phyloP scores from a whole-genome alignment of 805 yeast species.

The Saturnispora hagleri region DNA sequence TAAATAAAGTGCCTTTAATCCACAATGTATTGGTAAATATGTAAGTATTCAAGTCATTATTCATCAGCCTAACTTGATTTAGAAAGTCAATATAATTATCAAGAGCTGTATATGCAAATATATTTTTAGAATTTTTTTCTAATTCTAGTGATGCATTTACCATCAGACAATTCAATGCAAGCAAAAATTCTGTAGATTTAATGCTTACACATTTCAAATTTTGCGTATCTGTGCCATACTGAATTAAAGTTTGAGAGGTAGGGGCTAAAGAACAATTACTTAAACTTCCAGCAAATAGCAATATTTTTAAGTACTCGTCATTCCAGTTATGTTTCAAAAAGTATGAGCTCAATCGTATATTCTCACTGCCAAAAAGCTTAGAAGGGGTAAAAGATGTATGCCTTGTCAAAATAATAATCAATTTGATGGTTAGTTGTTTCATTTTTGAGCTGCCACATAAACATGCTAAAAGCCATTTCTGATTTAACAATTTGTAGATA shows the following conservation, averaged over 20 bases:
- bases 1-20: conserved; percentile 4
- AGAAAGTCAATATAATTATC: background rate
- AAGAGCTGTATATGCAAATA: background rate
- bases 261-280: conserved; percentile 25
- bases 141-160: conserved; percentile 7
- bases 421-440: conserved; percentile 29
- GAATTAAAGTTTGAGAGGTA: background rate
- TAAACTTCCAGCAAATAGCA: conserved; percentile 38
- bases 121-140: background rate
- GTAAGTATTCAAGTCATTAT: background rate
- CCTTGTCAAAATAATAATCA: conserved; percentile 41
- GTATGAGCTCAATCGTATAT: conserved; percentile 39
- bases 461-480: conserved; percentile 56
- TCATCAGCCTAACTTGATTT: background rate
- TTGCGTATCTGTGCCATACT: background rate
- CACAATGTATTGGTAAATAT: background rate
- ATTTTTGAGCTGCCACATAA: conserved; percentile 34
- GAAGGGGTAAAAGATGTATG: conserved; percentile 39
- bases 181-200: conserved; percentile 37
- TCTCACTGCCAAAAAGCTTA: conserved; percentile 43
- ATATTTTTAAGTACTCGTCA: conserved; percentile 35
- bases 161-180: conserved; percentile 14
- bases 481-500: conserved; percentile 45
- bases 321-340: conserved; percentile 40
- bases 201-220: conserved; percentile 13